Percentiles rank a stretch among this genome's conserved stretches.
These are phyloP conservation scores for Fusarium illudens DNA, from an alignment of 2,329 filamentous ascomycete species.

Conservation along the genomic window DNA sequence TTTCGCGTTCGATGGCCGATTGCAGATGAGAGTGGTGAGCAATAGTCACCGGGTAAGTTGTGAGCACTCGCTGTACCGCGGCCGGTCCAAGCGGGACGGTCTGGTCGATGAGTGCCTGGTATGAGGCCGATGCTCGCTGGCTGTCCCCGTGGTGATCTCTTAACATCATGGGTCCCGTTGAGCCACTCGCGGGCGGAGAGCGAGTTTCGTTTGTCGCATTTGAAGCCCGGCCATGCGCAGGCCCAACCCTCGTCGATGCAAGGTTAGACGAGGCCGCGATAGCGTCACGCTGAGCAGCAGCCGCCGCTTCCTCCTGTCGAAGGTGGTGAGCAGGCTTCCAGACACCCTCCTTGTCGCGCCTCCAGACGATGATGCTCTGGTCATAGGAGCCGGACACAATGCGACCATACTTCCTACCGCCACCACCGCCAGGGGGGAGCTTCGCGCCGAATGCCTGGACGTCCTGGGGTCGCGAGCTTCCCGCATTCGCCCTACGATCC, in stretches of 20 bases:
- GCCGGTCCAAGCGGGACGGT: constrained; percentile 60
- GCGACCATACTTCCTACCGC: constrained; percentile 87
- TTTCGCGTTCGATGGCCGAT: constrained; percentile 60
- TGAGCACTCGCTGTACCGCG: constrained; percentile 57
- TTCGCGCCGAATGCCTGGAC: constrained; percentile 84
- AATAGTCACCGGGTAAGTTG: constrained; percentile 59
- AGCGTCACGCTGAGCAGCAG: constrained; percentile 54
- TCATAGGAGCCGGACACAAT: constrained; percentile 98
- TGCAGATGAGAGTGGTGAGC: constrained; percentile 59
- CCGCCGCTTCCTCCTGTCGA: constrained; percentile 75
- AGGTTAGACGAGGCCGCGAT: constrained; percentile 21
- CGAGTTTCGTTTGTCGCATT: constrained; percentile 8
- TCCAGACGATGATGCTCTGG: constrained; percentile 95
- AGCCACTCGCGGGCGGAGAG: constrained; percentile 14
- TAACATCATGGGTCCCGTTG: constrained; percentile 27
- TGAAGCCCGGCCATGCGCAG: constrained; percentile 14
- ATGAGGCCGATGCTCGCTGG: constrained; percentile 51
- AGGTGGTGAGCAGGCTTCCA: constrained; percentile 83
- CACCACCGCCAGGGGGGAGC: constrained; percentile 89
- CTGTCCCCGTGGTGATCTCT: constrained; percentile 39
- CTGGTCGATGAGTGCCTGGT: constrained; percentile 62
- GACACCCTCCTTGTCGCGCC: constrained; percentile 81
- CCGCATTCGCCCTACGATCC: constrained; percentile 67
- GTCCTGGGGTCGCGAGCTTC: constrained; percentile 77
- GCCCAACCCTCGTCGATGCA: constrained; percentile 17